Percentiles rank a stretch among this genome's conserved stretches.
These are phyloP conservation scores for Pinus albicaulis DNA, from an alignment of 75 land plant species.

Conservation along the genomic window DNA sequence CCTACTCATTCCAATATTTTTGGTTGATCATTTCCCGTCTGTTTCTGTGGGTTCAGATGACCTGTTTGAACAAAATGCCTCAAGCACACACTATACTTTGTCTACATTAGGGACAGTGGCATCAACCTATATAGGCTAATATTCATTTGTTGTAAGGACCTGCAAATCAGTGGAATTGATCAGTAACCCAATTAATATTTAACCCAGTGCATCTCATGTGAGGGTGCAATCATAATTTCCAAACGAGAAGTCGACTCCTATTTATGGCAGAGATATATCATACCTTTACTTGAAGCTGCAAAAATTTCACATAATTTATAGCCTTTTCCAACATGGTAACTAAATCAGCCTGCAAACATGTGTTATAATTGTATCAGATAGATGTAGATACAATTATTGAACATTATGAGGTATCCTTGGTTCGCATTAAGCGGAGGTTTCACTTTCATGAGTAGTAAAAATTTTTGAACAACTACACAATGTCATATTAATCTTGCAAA, in stretches of 20 bases:
- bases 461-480: no score
- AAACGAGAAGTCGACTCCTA: background rate
- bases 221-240: background rate
- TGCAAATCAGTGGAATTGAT: background rate
- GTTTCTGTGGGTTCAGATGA: background rate
- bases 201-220: background rate
- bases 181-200: background rate
- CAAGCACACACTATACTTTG: constrained; percentile 63
- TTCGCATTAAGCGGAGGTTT: no score
- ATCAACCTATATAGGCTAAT: constrained; percentile 62
- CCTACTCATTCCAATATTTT: no score
- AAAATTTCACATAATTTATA: constrained; percentile 82
- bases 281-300: constrained; percentile 90
- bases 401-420: no score
- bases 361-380: no score
- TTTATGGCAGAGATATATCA: background rate
- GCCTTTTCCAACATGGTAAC: constrained; percentile 95
- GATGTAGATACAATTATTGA: no score
- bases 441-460: background rate
- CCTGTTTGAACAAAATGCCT: constrained; percentile 14
- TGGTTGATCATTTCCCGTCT: no score
- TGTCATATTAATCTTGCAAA: background rate
- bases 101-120: constrained; percentile 45
- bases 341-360: constrained; percentile 41
- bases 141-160: constrained; percentile 79